Base-by-base conservation (phyloP, 2,329 filamentous ascomycete species). In the Cryphonectria parasitica region DNA sequence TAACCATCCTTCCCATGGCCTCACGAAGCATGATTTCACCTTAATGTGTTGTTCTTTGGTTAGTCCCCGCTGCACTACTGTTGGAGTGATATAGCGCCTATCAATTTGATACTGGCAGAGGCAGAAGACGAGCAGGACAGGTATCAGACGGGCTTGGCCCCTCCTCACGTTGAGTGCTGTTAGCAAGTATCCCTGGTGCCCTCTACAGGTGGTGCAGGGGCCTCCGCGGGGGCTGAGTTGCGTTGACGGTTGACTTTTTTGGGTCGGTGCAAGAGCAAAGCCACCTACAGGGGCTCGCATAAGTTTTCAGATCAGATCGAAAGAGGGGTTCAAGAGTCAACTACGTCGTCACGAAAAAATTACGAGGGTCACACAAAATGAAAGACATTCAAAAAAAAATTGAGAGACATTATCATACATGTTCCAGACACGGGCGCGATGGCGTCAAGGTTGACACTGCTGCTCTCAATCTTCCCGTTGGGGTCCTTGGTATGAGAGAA, bases 231-330 rank as follows among this genome's bases (percentile, higher is more conserved):
- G 13, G 62, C 62, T 64, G 22, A 3, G n/a, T 64, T 45, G 61
- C 36, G 61, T 45, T 15, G n/a, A 64, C 62, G 45, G 36, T 22
- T 10, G 25, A 62, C 60, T 19, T 11, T n/a, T 22, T 31, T 31
- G 36, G 17, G 58, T n/a, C 58, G 11, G 52, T 56, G 52, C 52
- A 28, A 28, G 52, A 15, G 54, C 54, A 58, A 58, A 58, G 54
- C 54, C 54, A 58, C 28, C 62, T 25, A 34, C 62, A 64, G 63
- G 63, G 63, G 63, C 63, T 22, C 36, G 34, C 63, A 52, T 65
- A 25, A 65, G 52, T 65, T 52, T 65, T 34, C 41, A 65, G n/a
- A 65, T 41, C 22, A 34, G n/a, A 65, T 41, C 22, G 34, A 62
- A 31, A 34, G 25, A 17, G 25, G 13, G 54, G 28, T 17, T 17